phyloP scores from a whole-genome alignment of 768 basidiomycete genomes.

The Boletus vinaceobasis region DNA sequence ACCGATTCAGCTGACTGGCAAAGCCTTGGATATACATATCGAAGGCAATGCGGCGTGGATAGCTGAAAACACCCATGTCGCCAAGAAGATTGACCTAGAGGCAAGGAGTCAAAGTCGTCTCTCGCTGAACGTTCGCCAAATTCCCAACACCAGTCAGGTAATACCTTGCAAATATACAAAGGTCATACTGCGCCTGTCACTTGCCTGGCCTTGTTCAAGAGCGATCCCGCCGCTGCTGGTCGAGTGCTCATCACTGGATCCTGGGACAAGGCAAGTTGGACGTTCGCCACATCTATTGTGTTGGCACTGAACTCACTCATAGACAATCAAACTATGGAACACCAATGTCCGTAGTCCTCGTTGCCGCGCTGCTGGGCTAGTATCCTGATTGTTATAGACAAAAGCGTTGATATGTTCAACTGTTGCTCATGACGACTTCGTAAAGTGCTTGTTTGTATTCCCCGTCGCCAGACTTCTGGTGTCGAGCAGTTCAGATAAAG shows the following conservation, averaged over 20 bases:
- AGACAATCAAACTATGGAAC: constrained; percentile 91
- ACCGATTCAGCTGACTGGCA: constrained; percentile 74
- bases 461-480: constrained; percentile 64
- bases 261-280: constrained; percentile 75
- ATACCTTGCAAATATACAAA: constrained; percentile 67
- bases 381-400: constrained; percentile 44
- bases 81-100: constrained; percentile 72
- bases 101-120: constrained; percentile 38
- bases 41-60: constrained; percentile 73
- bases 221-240: constrained; percentile 36
- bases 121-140: constrained; percentile 6
- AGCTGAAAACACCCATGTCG: constrained; percentile 78
- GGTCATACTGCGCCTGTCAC: constrained; percentile 93
- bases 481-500: constrained; percentile 89
- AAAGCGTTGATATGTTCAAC: constrained; percentile 69
- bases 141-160: constrained; percentile 60
- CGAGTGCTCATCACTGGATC: constrained; percentile 79
- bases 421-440: constrained; percentile 82
- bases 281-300: background rate
- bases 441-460: constrained; percentile 78
- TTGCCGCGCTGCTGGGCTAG: background rate
- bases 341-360: constrained; percentile 47
- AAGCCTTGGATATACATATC: constrained; percentile 68
- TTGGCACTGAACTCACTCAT: constrained; percentile 12
- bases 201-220: constrained; percentile 64